phyloP scores from a whole-genome alignment of 2,329 filamentous ascomycete species.

The Exophiala lecanii-corni region DNA sequence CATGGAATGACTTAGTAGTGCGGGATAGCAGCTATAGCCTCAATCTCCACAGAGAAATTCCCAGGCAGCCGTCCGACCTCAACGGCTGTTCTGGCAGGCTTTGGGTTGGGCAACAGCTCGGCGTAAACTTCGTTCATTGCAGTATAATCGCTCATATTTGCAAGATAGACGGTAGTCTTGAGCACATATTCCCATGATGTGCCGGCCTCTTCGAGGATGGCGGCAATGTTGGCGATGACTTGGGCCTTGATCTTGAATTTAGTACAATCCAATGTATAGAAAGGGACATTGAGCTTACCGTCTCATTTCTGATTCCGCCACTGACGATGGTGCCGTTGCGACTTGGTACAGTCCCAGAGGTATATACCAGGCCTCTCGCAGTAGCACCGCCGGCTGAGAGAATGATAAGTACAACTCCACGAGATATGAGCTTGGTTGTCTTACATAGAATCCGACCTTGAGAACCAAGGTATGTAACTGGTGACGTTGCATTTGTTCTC shows the following conservation, averaged over 20 bases:
- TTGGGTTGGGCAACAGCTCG: conserved; percentile 9
- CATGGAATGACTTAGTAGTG: no score
- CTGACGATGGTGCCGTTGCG: conserved; percentile 8
- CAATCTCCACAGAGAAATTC: conserved; percentile 11
- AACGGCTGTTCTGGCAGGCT: conserved; percentile 12
- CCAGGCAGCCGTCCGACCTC: conserved; percentile 11
- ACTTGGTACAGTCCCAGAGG: conserved; percentile 10
- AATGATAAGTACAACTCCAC: not conserved
- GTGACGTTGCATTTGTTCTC: not conserved
- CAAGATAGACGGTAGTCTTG: conserved; percentile 63
- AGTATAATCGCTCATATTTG: conserved; percentile 61
- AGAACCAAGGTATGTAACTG: conserved; percentile 10
- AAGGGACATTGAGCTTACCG: no score
- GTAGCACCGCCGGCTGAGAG: conserved; percentile 8
- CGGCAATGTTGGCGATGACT: conserved; percentile 54
- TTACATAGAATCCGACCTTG: conserved; percentile 9
- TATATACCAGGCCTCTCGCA: conserved; percentile 13
- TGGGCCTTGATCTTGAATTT: conserved; percentile 48
- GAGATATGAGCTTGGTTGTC: no score
- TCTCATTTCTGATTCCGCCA: conserved; percentile 9
- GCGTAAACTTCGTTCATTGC: conserved; percentile 82
- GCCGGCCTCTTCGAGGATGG: conserved; percentile 57
- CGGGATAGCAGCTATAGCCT: conserved; percentile 12
- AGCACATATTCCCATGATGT: conserved; percentile 56
- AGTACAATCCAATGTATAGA: no score